Percentiles rank a stretch among this genome's conserved stretches.
These are phyloP conservation scores for Candida easanensis DNA, from an alignment of 805 yeast species.

Conservation along the genomic window DNA sequence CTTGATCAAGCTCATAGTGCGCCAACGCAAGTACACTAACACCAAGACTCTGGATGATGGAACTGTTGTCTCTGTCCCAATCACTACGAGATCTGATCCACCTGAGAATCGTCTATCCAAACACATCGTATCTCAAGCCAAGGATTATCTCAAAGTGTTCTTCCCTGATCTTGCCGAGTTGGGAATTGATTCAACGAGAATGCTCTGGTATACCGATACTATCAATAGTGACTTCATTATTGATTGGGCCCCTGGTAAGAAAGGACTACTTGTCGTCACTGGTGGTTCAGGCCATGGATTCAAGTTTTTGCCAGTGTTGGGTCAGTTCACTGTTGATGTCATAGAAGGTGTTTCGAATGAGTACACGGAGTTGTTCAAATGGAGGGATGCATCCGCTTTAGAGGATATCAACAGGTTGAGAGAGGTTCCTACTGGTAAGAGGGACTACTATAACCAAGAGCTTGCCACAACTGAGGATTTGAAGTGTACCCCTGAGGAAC, in stretches of 20 bases:
- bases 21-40: conserved; percentile 34
- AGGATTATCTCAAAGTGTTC: conserved; percentile 11
- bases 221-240: conserved; percentile 30
- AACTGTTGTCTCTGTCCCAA: conserved; percentile 30
- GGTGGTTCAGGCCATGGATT: conserved; percentile 36
- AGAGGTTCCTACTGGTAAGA: conserved; percentile 5
- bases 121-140: conserved; percentile 26
- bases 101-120: conserved; percentile 24
- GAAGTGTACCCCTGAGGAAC: conserved; percentile 8
- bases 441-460: conserved; percentile 32
- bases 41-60: conserved; percentile 24
- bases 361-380: conserved; percentile 31
- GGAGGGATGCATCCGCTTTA: conserved; percentile 29
- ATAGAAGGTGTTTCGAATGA: conserved; percentile 31
- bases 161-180: conserved; percentile 16
- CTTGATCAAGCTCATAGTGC: conserved; percentile 31
- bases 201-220: conserved; percentile 37
- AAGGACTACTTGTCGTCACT: conserved; percentile 28
- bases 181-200: conserved; percentile 21
- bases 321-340: conserved; percentile 29
- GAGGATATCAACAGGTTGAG: conserved; percentile 26
- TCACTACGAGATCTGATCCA: conserved; percentile 24
- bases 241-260: conserved; percentile 26
- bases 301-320: conserved; percentile 32
- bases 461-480: conserved; percentile 20